Conservation (phyloP, 345 rosid species). For the Trapa incisa region DNA sequence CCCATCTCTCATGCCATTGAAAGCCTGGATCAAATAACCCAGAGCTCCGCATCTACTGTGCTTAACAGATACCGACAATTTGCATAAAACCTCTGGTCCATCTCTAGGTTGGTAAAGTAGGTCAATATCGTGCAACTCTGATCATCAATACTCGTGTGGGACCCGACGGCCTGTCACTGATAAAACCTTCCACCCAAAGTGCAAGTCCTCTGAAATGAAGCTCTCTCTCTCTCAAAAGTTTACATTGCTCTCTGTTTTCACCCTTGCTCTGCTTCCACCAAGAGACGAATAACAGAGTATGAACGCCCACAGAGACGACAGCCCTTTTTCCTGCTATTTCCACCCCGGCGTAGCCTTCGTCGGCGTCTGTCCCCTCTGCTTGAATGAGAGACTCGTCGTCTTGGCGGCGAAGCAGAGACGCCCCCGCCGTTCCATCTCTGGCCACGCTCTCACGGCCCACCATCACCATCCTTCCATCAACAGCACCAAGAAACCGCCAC, state of each 20-base stretch:
- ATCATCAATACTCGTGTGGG: not conserved
- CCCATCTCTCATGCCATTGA: too few relatives aligned
- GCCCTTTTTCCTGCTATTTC: slow-evolving; percentile 41
- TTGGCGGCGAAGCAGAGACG: slow-evolving; percentile 57
- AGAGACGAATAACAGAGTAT: slow-evolving; percentile 15
- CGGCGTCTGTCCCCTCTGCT: slow-evolving; percentile 75
- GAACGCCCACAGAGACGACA: slow-evolving; percentile 47
- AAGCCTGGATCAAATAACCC: too few relatives aligned
- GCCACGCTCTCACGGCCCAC: slow-evolving; percentile 6
- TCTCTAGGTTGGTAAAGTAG: too few relatives aligned
- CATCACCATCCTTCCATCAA: not conserved
- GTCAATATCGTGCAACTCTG: too few relatives aligned
- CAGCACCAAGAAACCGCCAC: slow-evolving; percentile 23
- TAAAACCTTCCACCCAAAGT: not conserved
- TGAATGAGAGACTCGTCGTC: slow-evolving; percentile 74
- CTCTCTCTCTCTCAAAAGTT: not conserved
- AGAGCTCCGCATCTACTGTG: too few relatives aligned
- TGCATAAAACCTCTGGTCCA: too few relatives aligned
- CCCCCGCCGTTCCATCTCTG: not conserved
- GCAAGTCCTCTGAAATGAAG: not conserved
- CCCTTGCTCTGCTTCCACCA: not conserved
- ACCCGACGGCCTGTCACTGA: too few relatives aligned
- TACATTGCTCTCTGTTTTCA: not conserved
- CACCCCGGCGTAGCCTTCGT: slow-evolving; percentile 53
- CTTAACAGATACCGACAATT: too few relatives aligned